A percentile compares a stretch with the other conserved stretches of the same genome.
phyloP scores from a whole-genome alignment of 2,329 filamentous ascomycete species.

The Botryotinia calthae region DNA sequence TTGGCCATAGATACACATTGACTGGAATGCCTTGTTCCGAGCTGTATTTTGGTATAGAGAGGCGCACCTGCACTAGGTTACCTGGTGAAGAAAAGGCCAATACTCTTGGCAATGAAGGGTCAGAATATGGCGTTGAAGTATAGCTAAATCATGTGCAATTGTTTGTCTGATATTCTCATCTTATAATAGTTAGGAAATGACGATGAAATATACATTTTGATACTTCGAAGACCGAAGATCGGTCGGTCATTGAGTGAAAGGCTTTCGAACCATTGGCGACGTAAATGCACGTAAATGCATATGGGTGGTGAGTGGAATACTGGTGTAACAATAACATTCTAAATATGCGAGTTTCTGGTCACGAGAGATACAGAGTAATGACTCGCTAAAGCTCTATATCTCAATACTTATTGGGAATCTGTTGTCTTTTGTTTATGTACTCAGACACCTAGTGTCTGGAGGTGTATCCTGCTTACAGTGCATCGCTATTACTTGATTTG shows the following conservation, averaged over 20 bases:
- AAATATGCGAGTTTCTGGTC: background rate
- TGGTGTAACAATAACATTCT: background rate
- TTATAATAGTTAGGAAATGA: background rate
- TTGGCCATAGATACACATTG: background rate
- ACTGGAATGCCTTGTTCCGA: background rate
- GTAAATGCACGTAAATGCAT: background rate
- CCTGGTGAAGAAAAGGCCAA: background rate
- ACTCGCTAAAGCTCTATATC: background rate
- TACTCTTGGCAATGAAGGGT: background rate
- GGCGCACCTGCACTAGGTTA: background rate
- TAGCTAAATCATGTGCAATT: background rate
- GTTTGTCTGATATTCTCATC: background rate
- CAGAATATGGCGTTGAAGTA: background rate
- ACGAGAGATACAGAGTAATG: background rate
- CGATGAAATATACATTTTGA: background rate
- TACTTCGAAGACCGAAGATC: background rate
- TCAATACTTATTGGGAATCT: background rate
- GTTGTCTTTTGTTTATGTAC: background rate
- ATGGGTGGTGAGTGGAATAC: background rate
- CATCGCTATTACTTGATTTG: background rate
- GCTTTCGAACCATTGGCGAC: too few species aligned
- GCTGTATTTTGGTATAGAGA: background rate
- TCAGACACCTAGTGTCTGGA: background rate
- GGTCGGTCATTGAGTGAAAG: background rate
- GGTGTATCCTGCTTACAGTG: background rate